These are phyloP conservation scores for Bisporella sp. DNA, from an alignment of 2,329 filamentous ascomycete genomes.

Conservation along the genomic window DNA sequence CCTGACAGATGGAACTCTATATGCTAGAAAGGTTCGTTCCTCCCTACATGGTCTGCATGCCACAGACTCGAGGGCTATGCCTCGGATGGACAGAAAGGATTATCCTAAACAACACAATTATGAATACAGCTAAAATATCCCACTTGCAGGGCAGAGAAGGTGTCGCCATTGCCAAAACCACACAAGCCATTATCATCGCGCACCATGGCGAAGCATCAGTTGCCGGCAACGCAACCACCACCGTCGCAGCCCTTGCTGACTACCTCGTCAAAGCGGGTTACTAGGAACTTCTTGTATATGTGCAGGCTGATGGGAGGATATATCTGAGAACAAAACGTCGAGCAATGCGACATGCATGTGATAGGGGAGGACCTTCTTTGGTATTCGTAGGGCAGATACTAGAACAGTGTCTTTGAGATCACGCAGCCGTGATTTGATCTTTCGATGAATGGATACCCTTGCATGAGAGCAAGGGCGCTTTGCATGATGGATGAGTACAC, in stretches of 20 bases:
- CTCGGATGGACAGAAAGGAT: no score
- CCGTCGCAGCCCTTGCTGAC: conserved; percentile 77
- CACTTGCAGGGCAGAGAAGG: conserved; percentile 64
- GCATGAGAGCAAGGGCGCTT: background rate
- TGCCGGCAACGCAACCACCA: conserved; percentile 69
- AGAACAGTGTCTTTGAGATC: conserved; percentile 21
- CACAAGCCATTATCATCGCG: conserved; percentile 78
- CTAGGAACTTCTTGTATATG: conserved; percentile 37
- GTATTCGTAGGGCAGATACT: conserved; percentile 19
- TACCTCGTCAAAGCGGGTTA: conserved; percentile 70
- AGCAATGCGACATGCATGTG: conserved; percentile 13
- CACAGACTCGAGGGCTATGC: no score
- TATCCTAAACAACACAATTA: no score
- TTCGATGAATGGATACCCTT: background rate
- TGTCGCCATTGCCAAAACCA: conserved; percentile 77
- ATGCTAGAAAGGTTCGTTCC: conserved; percentile 71
- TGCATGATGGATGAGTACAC: conserved; percentile 3
- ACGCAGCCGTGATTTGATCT: background rate
- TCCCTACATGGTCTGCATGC: background rate
- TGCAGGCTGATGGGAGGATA: background rate
- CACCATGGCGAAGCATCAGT: conserved; percentile 73
- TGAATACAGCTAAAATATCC: no score
- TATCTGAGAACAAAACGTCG: background rate
- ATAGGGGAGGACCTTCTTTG: conserved; percentile 10
- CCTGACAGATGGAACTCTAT: conserved; percentile 69